A percentile compares a stretch with the other conserved stretches of the same genome.
Evolutionary conservation across 2,329 filamentous ascomycete genomes (phyloP).

Genomic region (Trichoderma aggressivum): DNA sequence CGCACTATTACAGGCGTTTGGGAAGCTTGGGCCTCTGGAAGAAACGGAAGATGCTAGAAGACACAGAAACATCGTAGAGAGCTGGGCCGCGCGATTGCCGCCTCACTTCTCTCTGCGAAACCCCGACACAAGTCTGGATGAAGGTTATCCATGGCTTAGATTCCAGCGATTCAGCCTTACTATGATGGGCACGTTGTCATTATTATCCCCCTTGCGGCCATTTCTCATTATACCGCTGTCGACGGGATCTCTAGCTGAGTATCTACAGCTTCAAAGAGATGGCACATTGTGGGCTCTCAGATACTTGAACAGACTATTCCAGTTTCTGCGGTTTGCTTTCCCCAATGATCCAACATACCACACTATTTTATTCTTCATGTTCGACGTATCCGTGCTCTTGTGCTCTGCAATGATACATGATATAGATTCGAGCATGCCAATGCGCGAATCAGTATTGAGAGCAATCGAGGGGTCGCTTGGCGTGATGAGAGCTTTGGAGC

Average conservation of each 20-base stretch:
- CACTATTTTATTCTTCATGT: constrained; percentile 48
- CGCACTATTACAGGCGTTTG: constrained; percentile 32
- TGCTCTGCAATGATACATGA: constrained; percentile 53
- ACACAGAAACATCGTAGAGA: constrained; percentile 36
- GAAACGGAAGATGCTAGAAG: constrained; percentile 30
- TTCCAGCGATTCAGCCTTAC: constrained; percentile 47
- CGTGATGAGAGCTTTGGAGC: constrained; percentile 33
- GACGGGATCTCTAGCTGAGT: constrained; percentile 26
- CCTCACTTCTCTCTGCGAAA: constrained; percentile 37
- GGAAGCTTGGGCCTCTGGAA: constrained; percentile 29
- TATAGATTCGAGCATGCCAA: constrained; percentile 37
- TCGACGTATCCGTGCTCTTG: constrained; percentile 49
- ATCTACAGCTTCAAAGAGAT: constrained; percentile 38
- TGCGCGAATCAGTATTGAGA: constrained; percentile 39
- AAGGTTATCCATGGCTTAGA: constrained; percentile 39
- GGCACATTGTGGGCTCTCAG: constrained; percentile 45
- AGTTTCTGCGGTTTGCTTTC: constrained; percentile 40
- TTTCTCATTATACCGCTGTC: constrained; percentile 41
- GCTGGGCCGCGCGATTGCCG: constrained; percentile 44
- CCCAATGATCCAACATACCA: constrained; percentile 48
- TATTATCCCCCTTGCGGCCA: constrained; percentile 44
- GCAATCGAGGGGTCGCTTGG: constrained; percentile 37
- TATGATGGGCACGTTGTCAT: constrained; percentile 43
- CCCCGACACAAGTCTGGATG: constrained; percentile 42
- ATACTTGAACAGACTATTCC: constrained; percentile 38